A percentile compares a stretch with the other conserved stretches of the same genome.
Evolutionary conservation across 306 rosid species (phyloP).

Genomic region (Comarum palustre): DNA sequence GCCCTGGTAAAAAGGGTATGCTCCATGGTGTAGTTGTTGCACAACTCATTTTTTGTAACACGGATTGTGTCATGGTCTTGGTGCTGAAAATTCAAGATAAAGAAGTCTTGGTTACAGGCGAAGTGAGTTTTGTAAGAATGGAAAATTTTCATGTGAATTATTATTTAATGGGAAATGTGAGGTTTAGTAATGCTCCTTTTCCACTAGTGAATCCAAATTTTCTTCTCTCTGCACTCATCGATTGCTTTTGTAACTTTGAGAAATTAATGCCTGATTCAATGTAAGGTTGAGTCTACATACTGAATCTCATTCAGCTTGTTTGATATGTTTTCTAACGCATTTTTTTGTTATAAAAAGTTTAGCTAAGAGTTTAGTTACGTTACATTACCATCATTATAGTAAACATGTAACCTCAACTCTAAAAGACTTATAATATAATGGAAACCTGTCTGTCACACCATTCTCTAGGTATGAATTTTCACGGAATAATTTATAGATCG

Average conservation of each 20-base stretch:
- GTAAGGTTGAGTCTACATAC: neutral
- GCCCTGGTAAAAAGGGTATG: neutral
- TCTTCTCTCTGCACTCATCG: neutral
- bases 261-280: neutral
- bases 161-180: neutral
- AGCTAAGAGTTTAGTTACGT: too few relatives aligned
- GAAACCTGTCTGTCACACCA: too few relatives aligned
- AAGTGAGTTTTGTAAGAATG: slow-evolving; percentile 12
- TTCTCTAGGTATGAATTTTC: too few relatives aligned
- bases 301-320: neutral
- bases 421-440: too few relatives aligned
- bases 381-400: too few relatives aligned
- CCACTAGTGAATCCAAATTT: neutral
- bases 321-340: too few relatives aligned
- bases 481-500: too few relatives aligned
- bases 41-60: slow-evolving; percentile 20
- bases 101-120: slow-evolving; percentile 14
- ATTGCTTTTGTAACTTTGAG: neutral
- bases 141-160: neutral
- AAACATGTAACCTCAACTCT: too few relatives aligned
- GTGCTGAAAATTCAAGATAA: slow-evolving; percentile 16
- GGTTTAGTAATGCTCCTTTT: neutral
- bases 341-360: too few relatives aligned
- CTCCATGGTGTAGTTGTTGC: slow-evolving; percentile 8
- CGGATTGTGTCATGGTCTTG: slow-evolving; percentile 17